These are phyloP conservation scores for Leptomonas seymouri DNA, from an alignment of 208 protist species.

Conservation along the genomic window DNA sequence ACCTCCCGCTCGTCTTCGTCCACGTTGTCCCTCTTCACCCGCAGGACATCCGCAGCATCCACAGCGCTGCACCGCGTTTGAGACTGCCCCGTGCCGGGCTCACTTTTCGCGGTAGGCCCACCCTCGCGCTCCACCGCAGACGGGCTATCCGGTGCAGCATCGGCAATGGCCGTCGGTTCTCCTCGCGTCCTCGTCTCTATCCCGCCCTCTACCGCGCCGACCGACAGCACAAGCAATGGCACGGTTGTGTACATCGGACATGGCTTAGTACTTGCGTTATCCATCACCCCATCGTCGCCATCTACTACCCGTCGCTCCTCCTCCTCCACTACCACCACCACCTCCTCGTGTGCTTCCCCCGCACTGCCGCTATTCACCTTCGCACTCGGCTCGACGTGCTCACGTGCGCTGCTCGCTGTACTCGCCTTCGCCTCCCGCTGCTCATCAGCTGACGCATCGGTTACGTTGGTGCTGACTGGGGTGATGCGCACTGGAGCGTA, in stretches of 20 bases:
- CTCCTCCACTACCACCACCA: neutral
- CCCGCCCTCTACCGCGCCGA: neutral
- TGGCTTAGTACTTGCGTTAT: too few relatives aligned
- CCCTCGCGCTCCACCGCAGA: neutral
- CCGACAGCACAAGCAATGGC: neutral
- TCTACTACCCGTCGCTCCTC: too few relatives aligned
- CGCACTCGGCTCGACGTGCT: too few relatives aligned
- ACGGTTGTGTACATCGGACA: neutral
- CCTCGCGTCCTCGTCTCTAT: neutral
- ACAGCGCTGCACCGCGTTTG: too few relatives aligned
- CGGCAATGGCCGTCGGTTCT: neutral
- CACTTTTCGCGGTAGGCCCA: neutral
- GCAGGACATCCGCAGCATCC: neutral
- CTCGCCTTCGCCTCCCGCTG: neutral
- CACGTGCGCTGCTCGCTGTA: neutral
- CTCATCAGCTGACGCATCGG: neutral
- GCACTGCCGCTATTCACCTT: too few relatives aligned
- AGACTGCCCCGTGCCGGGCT: too few relatives aligned
- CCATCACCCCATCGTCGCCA: too few relatives aligned
- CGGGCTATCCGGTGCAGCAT: neutral
- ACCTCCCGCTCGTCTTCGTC: neutral
- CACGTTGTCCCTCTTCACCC: too few relatives aligned
- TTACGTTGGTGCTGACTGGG: neutral
- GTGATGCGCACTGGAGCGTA: conserved; percentile 9
- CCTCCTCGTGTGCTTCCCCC: too few relatives aligned